Base-by-base conservation (phyloP, 2,329 filamentous ascomycete species). In the Alternaria panax region DNA sequence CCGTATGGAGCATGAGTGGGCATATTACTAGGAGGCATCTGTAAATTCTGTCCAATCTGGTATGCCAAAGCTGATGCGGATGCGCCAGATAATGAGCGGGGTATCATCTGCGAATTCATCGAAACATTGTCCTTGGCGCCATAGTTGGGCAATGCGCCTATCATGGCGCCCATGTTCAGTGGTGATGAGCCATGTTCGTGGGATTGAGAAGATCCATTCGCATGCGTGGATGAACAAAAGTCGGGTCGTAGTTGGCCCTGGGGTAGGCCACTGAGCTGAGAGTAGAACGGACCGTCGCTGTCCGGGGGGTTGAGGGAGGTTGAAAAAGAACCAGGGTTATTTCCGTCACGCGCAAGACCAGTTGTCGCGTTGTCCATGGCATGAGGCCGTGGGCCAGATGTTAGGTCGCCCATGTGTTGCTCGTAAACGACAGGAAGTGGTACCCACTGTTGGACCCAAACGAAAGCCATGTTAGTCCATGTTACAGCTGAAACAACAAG, bases 381-480 rank as follows among this genome's bases (percentile, higher is more conserved):
- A 57, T 73, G 75, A 40, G 68, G 62, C 65, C 66, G 68, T 34
- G 71, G 61, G 42, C 70, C 70, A 57, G 68, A 61, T 54, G 77
- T 73, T 69, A 77, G 28, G 65, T 80, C 78, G 54, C 78, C 78
- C 78, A 80, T 80, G 62, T 71, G 73, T 63, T 74, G 71, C 59
- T 79, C 75, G 62, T 74, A 69, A 64, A 78, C 63, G 62, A 79
- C 58, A 47, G 78, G 78, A 70, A 80, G 69, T 59, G 77, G 72
- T 58, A 80, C 66, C 78, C 78, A 80, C 75, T 79, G 78, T 61
- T 80, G 78, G 60, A 80, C 66, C 78, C 77, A 80, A 68, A 79
- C 64, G 63, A 76, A 77, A 62, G 76, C 66, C 76, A 79, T 80
- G 69, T 80, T 70, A 80, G 78, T 66, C 71, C 74, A 79, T 78